phyloP scores from a whole-genome alignment of 2,329 filamentous ascomycete species.

The Fusarium solani-melongenae region DNA sequence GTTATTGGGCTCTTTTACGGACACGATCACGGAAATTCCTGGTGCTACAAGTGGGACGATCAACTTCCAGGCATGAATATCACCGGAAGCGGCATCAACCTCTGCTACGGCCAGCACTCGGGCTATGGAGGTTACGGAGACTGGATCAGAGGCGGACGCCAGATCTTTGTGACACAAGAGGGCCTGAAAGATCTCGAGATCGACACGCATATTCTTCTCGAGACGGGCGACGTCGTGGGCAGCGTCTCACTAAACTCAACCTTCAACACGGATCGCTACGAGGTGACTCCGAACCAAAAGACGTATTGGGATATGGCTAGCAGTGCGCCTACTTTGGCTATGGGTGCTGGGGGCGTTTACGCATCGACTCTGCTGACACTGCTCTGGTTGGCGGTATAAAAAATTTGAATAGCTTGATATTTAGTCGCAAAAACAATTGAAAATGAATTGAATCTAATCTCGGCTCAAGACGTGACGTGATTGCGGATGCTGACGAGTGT shows the following conservation, averaged over 20 bases:
- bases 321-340: neutral
- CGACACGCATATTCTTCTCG: constrained; percentile 71
- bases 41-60: constrained; percentile 64
- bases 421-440: neutral
- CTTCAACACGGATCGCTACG: constrained; percentile 67
- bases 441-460: neutral
- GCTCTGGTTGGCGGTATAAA: neutral
- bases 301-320: constrained; percentile 32
- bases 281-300: constrained; percentile 52
- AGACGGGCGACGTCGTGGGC: constrained; percentile 64
- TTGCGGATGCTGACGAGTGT: neutral
- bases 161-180: constrained; percentile 61
- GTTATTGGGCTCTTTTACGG: constrained; percentile 71
- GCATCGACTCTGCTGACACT: neutral
- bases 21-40: constrained; percentile 73
- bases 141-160: constrained; percentile 70
- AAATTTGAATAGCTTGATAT: neutral
- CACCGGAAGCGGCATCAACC: constrained; percentile 56
- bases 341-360: neutral
- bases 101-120: constrained; percentile 72
- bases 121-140: constrained; percentile 77
- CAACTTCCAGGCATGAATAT: constrained; percentile 48
- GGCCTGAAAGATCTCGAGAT: constrained; percentile 54
- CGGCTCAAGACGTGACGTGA: neutral
- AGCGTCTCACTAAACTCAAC: constrained; percentile 68